Base-by-base conservation (phyloP, 2,329 filamentous ascomycete genomes). In the Pseudogymnoascus sp. region DNA sequence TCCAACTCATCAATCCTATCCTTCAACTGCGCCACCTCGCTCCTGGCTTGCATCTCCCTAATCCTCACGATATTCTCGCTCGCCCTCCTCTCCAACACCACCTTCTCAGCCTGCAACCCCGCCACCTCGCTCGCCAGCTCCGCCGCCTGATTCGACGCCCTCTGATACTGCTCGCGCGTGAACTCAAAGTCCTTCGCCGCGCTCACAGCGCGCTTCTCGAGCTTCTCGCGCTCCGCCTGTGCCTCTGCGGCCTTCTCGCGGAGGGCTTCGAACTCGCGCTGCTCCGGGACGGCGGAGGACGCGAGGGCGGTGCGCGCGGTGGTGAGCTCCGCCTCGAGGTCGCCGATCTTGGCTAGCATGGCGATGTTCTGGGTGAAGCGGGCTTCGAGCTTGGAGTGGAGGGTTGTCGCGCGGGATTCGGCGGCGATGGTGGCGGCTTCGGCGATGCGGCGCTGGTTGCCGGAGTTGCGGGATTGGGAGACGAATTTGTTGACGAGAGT, bases 401-500 rank as follows among this genome's bases (percentile, higher is more conserved):
- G 34, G 2, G 19, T 64, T 1, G 63, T 37, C 48, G 68, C 67
- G 16, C 65, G 64, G 13, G 39, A 54, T 6, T 65, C 34, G 0
- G 67, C 54, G 21, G 67, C 45, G 2, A 75, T 75, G 4, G 68
- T 71, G 41, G 77, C 73, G 61, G 78, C 78, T 34, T 84, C 77
- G 43, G 81, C 82, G 4, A 69, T 70, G 36, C 75, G 76, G 36
- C 82, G 80, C 21, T 86, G 83, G 64, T 79, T 74, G 4, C 85
- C 71, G 2, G 84, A 82, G 13, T 76, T 76, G 67, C 81, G 79
- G 64, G 80, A 81, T 48, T 77, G 78, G 6, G 74, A 71, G 61
- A 84, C 79, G 3, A 84, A 78, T 5, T 73, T 73, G 21, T 75
- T 74, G 2, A 80, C 71, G 1, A 80, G 81, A 21, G 74, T 75